Evolutionary conservation across 768 basidiomycete species (phyloP), one percentile per base, ranked within the genome.

Genomic region (Tricholoma sp.): DNA sequence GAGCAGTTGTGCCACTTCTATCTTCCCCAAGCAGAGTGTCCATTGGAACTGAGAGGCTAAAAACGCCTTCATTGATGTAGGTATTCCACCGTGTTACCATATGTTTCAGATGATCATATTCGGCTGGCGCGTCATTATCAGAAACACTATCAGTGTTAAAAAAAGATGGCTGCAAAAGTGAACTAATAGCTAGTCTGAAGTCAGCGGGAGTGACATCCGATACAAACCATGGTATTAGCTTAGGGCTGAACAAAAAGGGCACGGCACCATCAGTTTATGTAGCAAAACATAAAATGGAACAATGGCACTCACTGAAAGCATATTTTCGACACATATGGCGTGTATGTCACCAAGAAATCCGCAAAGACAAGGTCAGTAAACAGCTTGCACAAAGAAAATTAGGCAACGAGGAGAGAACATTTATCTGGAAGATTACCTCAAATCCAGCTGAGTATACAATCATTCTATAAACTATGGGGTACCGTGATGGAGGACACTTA

Each of bases 171-270:
- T 84, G 78, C 44, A 87, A 77, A 1, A 94, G 75, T 6, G 76
- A 76, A 1, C 67, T 52, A 55, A 95, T 78, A 0, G 83, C 80
- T 50, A 74, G 69, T 24, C 67, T 62, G 69, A 97, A 97, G 69
- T 99, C 96, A 24, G 78, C 73, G 1, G 96, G 94, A 4, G 91
- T 89, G 28, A 95, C 94, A 68, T 97, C 93, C 10, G 91, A 94
- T 47, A 98, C 95, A 67, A 98, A 99, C 94, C 96, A 99, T 0
- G 95, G 95, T 52, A 98, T 89, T 8, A 89, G 75, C 69, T 99
- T 98, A 0, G 94, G 91, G 72, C 94, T 96, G 58, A 31, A 36
- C 44, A 33, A 10, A 47, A 3, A 11, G 13, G n/a, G n/a, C n/a
- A n/a, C n/a, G n/a, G 45, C 28, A 9, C 31, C 8, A 10, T 49